Evolutionary conservation across 2,329 filamentous ascomycete species (phyloP).

Genomic region (Nothophaeocryptopus gaeumannii): DNA sequence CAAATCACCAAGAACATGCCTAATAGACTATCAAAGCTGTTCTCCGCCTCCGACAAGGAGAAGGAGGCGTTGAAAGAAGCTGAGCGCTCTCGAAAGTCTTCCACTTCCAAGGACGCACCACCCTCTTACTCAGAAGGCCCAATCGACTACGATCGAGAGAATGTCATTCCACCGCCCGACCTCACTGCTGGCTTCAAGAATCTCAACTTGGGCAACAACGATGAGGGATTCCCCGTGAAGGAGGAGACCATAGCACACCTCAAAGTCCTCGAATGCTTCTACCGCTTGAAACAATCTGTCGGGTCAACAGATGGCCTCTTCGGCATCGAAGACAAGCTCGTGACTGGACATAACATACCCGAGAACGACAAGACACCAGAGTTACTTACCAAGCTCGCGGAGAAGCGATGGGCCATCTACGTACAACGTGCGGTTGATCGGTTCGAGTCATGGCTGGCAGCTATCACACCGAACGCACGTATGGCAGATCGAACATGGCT

Average conservation of each 20-base stretch:
- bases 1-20: constrained; percentile 25
- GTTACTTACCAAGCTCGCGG: constrained; percentile 55
- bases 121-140: constrained; percentile 21
- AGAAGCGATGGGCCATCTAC: constrained; percentile 73
- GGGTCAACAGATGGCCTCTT: constrained; percentile 67
- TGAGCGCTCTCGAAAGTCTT: constrained; percentile 15
- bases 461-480: constrained; percentile 28
- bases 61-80: constrained; percentile 31
- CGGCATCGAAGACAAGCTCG: constrained; percentile 49
- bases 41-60: constrained; percentile 28
- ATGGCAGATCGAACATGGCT: constrained; percentile 11
- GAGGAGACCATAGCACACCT: constrained; percentile 69
- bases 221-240: constrained; percentile 39
- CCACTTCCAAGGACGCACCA: constrained; percentile 21
- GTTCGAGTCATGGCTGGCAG: constrained; percentile 65
- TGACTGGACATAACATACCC: constrained; percentile 24
- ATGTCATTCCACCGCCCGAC: constrained; percentile 26
- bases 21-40: constrained; percentile 28
- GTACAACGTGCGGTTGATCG: constrained; percentile 66
- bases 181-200: constrained; percentile 31
- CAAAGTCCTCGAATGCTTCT: constrained; percentile 67
- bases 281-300: constrained; percentile 64
- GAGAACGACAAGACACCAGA: constrained; percentile 34
- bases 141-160: constrained; percentile 25
- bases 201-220: constrained; percentile 31